These are phyloP conservation scores for Leucoagaricus sp. DNA, from an alignment of 1,284 basidiomycete species.

Conservation along the genomic window DNA sequence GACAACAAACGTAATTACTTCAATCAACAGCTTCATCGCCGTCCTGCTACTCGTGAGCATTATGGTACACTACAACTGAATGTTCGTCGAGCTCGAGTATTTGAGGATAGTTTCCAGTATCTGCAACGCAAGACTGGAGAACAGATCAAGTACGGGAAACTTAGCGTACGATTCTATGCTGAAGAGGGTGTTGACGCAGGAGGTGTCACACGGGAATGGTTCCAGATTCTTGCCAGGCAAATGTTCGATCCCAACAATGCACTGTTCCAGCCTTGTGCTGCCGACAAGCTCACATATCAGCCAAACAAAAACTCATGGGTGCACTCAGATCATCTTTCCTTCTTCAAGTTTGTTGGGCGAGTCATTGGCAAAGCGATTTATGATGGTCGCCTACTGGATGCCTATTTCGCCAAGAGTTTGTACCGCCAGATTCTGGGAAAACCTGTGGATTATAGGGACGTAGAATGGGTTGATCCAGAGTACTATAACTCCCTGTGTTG, in stretches of 20 bases:
- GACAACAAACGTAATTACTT: constrained; percentile 99
- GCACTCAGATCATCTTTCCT: constrained; percentile 93
- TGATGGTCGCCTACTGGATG: constrained; percentile 94
- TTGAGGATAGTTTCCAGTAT: constrained; percentile 96
- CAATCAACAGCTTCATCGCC: constrained; percentile 92
- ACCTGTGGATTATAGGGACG: constrained; percentile 89
- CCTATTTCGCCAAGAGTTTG: constrained; percentile 95
- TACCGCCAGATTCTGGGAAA: constrained; percentile 93
- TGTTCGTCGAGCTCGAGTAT: constrained; percentile 91
- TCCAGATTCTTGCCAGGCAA: constrained; percentile 95
- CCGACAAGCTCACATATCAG: constrained; percentile 93
- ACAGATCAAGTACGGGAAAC: constrained; percentile 97
- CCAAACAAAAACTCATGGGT: constrained; percentile 95
- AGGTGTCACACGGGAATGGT: constrained; percentile 98
- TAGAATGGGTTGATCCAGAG: constrained; percentile 96
- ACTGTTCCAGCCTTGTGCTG: constrained; percentile 96
- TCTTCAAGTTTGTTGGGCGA: constrained; percentile 99
- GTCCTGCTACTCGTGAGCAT: constrained; percentile 78
- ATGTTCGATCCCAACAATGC: constrained; percentile 99
- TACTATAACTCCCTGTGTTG: constrained; percentile 93
- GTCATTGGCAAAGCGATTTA: constrained; percentile 97
- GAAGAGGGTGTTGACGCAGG: constrained; percentile 99
- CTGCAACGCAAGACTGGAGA: constrained; percentile 91
- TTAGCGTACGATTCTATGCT: constrained; percentile 95
- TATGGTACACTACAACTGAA: constrained; percentile 88